Conservation (phyloP, 2,329 filamentous ascomycete species). For the Pseudomassariella vexata region DNA sequence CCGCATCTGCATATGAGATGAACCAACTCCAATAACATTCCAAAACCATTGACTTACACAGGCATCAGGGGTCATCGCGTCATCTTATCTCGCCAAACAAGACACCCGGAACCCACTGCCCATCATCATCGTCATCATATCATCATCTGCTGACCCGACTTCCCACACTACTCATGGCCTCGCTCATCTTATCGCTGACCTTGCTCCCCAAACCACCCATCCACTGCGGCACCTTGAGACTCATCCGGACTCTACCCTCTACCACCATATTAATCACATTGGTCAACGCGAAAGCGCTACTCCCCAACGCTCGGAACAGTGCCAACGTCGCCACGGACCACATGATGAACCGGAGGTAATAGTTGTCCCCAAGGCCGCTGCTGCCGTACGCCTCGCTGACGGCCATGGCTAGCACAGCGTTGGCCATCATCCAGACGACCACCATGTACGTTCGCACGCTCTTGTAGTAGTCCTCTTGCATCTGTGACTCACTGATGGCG, state of each 20-base stretch:
- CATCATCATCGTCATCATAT: background rate
- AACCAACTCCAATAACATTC: too few relatives aligned
- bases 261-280: conserved; percentile 79
- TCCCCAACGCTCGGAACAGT: conserved; percentile 80
- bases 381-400: conserved; percentile 79
- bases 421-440: conserved; percentile 86
- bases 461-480: conserved; percentile 98
- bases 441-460: conserved; percentile 98
- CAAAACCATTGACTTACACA: too few relatives aligned
- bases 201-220: conserved; percentile 39
- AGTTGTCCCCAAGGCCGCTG: conserved; percentile 69
- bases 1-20: too few relatives aligned
- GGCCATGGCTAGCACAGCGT: conserved; percentile 89
- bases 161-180: conserved; percentile 43
- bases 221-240: conserved; percentile 44
- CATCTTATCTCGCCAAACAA: too few relatives aligned
- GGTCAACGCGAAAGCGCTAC: conserved; percentile 74
- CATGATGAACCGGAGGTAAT: conserved; percentile 87
- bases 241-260: conserved; percentile 70
- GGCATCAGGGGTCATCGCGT: too few relatives aligned
- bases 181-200: conserved; percentile 35
- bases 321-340: conserved; percentile 87
- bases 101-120: too few relatives aligned
- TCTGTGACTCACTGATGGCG: conserved; percentile 64
- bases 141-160: conserved; percentile 31